These are phyloP conservation scores for Magnusiomyces sp. DNA, from an alignment of 1,139 yeast genomes.

Conservation along the genomic window DNA sequence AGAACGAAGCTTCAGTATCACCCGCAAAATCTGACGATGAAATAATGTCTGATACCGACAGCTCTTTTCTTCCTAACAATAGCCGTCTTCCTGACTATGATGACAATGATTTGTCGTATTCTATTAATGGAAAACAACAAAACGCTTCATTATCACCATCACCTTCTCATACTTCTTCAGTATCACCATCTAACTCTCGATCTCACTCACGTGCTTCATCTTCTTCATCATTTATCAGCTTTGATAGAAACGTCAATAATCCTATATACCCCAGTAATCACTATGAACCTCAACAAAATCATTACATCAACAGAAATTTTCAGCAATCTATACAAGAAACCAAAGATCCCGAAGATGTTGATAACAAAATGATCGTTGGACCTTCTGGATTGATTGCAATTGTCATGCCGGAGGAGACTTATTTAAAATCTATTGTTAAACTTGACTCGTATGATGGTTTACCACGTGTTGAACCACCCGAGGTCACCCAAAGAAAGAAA, in stretches of 20 bases:
- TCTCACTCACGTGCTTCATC: not conserved
- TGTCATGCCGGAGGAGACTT: not conserved
- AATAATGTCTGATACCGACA: too few species aligned
- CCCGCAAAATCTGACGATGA: too few species aligned
- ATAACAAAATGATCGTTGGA: constrained; percentile 1
- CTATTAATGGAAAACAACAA: too few species aligned
- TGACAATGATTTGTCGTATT: too few species aligned
- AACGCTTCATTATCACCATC: not conserved
- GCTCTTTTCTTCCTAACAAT: too few species aligned
- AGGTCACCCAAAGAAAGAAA: constrained; percentile 42
- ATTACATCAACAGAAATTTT: not conserved
- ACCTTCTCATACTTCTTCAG: constrained; percentile 2
- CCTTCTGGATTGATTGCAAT: not conserved
- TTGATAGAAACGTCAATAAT: not conserved
- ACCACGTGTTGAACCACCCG: constrained; percentile 37
- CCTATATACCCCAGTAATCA: too few species aligned
- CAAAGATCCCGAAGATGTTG: not conserved
- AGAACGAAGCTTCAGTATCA: too few species aligned
- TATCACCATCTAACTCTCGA: too few species aligned
- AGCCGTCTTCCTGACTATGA: too few species aligned
- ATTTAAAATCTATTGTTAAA: constrained; percentile 37
- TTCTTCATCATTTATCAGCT: not conserved
- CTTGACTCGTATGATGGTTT: constrained; percentile 65
- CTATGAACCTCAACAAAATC: too few species aligned
- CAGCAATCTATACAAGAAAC: not conserved